Evolutionary conservation across 2,329 filamentous ascomycete genomes (phyloP).

Genomic region (Apiospora saccharicola): DNA sequence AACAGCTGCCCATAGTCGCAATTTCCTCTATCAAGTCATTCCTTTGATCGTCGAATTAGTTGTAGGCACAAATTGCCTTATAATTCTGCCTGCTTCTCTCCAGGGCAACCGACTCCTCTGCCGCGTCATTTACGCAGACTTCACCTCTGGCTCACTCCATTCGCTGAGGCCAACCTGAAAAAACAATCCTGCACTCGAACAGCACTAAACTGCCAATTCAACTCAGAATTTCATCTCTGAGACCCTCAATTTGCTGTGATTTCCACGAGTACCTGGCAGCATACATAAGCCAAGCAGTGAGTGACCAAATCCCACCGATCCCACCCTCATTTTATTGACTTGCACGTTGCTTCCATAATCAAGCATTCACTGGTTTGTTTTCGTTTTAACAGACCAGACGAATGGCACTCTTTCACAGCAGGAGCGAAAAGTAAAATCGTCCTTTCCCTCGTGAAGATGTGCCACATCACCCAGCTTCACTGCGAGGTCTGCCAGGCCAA

Average conservation of each 20-base stretch:
- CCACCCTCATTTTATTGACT: background rate
- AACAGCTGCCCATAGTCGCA: background rate
- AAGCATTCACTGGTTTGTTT: background rate
- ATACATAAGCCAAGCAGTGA: background rate
- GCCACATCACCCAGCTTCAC: background rate
- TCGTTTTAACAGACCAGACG: background rate
- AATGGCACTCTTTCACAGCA: background rate
- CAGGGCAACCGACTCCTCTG: background rate
- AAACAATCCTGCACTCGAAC: background rate
- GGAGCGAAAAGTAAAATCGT: background rate
- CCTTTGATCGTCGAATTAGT: background rate
- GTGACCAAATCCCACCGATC: background rate
- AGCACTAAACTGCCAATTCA: background rate
- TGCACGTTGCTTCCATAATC: background rate
- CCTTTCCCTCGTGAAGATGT: slow-evolving; percentile 4
- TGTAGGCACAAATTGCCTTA: background rate
- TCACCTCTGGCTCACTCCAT: background rate
- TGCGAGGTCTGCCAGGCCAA: slow-evolving; percentile 16
- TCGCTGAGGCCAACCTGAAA: background rate
- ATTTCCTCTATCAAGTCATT: background rate
- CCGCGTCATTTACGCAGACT: background rate
- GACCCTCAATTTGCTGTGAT: background rate
- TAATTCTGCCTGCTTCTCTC: background rate
- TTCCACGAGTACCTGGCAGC: background rate
- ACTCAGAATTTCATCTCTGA: background rate